phyloP scores from a whole-genome alignment of 1,284 basidiomycete species.

The Trametes sp. region DNA sequence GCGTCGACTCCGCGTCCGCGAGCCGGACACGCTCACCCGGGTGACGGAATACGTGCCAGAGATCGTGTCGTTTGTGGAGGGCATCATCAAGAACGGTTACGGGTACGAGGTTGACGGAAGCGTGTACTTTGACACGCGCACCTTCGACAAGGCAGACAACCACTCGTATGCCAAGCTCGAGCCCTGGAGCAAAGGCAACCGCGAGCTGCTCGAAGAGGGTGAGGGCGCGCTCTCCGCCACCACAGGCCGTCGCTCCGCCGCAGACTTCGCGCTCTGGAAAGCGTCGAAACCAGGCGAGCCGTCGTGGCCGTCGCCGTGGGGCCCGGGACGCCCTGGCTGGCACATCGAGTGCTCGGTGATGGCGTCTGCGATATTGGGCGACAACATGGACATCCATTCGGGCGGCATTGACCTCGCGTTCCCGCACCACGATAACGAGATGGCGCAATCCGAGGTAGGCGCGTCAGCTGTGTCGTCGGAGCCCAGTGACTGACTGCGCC shows the following conservation, averaged over 20 bases:
- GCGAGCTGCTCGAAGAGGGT: slow-evolving; percentile 90
- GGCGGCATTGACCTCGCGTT: slow-evolving; percentile 98
- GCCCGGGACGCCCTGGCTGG: slow-evolving; percentile 97
- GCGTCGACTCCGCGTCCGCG: slow-evolving; percentile 84
- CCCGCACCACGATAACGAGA: slow-evolving; percentile 99
- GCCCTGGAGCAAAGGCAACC: slow-evolving; percentile 95
- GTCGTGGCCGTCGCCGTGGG: slow-evolving; percentile 97
- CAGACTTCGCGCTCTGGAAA: slow-evolving; percentile 99
- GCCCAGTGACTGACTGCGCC: not conserved
- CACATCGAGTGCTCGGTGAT: slow-evolving; percentile 99
- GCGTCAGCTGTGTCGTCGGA: not conserved
- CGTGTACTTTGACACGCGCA: slow-evolving; percentile 94
- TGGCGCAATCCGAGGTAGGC: slow-evolving; percentile 93
- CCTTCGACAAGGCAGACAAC: slow-evolving; percentile 81
- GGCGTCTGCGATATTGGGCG: slow-evolving; percentile 93
- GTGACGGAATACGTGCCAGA: slow-evolving; percentile 98
- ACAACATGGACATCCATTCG: slow-evolving; percentile 97
- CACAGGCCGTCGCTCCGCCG: slow-evolving; percentile 66
- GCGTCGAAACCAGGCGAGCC: slow-evolving; percentile 98
- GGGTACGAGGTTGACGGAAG: slow-evolving; percentile 90
- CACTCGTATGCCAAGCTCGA: slow-evolving; percentile 95
- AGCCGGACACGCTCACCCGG: slow-evolving; percentile 91
- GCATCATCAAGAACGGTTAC: slow-evolving; percentile 89
- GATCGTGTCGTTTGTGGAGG: slow-evolving; percentile 89
- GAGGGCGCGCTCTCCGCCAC: slow-evolving; percentile 82